A percentile compares a stretch with the other conserved stretches of the same genome.
phyloP scores from a whole-genome alignment of 768 basidiomycete species.

The Mycena rosella region DNA sequence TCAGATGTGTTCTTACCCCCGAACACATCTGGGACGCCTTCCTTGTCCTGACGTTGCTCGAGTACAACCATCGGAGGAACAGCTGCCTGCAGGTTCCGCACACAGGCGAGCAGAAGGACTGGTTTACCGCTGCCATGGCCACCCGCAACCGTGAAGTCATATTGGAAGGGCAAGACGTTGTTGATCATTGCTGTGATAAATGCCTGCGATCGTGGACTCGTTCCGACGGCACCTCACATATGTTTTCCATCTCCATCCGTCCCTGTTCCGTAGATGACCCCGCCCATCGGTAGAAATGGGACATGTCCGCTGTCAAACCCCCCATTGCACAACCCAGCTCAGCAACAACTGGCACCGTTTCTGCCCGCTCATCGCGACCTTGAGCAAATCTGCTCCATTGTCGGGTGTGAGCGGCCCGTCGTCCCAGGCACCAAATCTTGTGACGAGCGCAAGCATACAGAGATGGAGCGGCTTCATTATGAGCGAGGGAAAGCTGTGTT shows the following conservation, averaged over 20 bases:
- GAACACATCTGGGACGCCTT: conserved; percentile 48
- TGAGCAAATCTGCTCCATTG: conserved; percentile 30
- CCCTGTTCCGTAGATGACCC: not conserved
- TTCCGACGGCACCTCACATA: not conserved
- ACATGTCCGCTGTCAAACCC: conserved; percentile 37
- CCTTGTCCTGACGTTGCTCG: conserved; percentile 42
- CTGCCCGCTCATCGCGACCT: conserved; percentile 29
- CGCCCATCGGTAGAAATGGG: conserved; percentile 36
- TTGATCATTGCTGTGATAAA: conserved; percentile 43
- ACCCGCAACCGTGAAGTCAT: conserved; percentile 41
- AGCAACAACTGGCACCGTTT: conserved; percentile 35
- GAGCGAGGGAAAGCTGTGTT: conserved; percentile 12
- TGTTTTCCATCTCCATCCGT: not conserved
- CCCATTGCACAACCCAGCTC: conserved; percentile 29
- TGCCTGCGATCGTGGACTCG: not conserved
- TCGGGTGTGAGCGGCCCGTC: conserved; percentile 28
- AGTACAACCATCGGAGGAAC: conserved; percentile 36
- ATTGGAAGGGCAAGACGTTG: conserved; percentile 42
- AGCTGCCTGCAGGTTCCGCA: conserved; percentile 41
- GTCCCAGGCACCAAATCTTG: conserved; percentile 25
- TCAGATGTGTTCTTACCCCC: conserved; percentile 28
- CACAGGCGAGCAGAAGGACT: conserved; percentile 40
- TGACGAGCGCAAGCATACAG: not conserved
- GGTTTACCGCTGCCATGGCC: conserved; percentile 43
- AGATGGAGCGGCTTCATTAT: conserved; percentile 24